A percentile compares a stretch with the other conserved stretches of the same genome.
Conservation (phyloP, 345 rosid genomes). For the Eucalyptus cloeziana region DNA sequence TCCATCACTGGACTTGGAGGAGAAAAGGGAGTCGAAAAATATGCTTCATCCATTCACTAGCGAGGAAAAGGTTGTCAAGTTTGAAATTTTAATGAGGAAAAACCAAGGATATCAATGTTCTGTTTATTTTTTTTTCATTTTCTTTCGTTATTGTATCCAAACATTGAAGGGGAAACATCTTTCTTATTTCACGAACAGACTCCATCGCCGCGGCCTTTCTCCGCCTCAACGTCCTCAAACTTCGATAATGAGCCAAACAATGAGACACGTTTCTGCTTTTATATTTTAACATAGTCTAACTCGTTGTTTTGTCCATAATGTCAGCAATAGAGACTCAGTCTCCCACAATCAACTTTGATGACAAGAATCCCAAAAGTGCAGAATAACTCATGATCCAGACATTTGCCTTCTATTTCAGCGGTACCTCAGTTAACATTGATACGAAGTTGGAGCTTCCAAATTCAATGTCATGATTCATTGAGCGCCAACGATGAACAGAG, state of each 20-base stretch:
- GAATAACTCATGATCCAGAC: not conserved
- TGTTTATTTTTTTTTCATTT: not conserved
- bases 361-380: fast-evolving
- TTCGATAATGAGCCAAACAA: fast-evolving
- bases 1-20: not conserved
- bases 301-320: not conserved
- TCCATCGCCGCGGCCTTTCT: fast-evolving
- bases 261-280: not conserved
- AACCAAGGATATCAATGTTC: fast-evolving
- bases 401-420: not conserved
- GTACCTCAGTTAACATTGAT: fast-evolving
- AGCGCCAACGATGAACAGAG: not conserved
- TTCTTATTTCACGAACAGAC: not conserved
- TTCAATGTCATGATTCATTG: not conserved
- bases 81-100: not conserved
- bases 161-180: not conserved
- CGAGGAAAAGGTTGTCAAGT: fast-evolving
- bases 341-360: not conserved
- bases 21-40: not conserved
- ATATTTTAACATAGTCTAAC: not conserved
- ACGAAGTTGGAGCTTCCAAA: not conserved
- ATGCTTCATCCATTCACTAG: fast-evolving
- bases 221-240: fast-evolving
- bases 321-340: not conserved
- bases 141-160: not conserved